Conservation (phyloP, 768 basidiomycete genomes). For the Tulasnella sp. region DNA sequence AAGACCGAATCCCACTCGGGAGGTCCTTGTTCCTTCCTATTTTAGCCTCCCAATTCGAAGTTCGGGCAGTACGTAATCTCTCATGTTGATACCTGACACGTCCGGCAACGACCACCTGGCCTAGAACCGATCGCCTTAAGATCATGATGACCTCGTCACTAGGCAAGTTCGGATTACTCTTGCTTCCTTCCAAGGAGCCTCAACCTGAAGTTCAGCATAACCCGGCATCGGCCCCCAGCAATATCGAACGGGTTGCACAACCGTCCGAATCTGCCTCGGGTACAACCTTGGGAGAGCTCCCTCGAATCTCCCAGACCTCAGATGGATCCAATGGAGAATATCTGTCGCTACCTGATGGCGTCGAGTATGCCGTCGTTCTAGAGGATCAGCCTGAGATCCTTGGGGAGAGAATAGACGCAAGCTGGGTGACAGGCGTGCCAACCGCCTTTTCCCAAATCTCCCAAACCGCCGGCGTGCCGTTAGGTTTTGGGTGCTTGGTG, state of each 20-base stretch:
- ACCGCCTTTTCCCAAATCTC: constrained; percentile 41
- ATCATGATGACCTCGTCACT: not conserved
- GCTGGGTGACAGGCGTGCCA: constrained; percentile 49
- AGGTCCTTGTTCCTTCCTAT: not conserved
- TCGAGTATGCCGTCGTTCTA: constrained; percentile 51
- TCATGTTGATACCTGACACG: not conserved
- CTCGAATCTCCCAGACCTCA: not conserved
- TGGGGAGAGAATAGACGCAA: constrained; percentile 38
- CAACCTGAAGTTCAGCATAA: not conserved
- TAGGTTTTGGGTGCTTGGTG: constrained; percentile 56
- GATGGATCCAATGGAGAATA: not conserved
- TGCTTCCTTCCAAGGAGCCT: not conserved
- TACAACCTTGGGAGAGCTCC: not conserved
- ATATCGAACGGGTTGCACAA: not conserved
- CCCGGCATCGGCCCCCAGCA: not conserved
- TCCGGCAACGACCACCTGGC: not conserved
- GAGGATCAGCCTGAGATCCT: constrained; percentile 52
- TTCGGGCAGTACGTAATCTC: not conserved
- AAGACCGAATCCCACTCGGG: not conserved
- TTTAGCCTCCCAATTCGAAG: not conserved
- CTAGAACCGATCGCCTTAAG: not conserved
- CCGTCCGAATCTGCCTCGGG: not conserved
- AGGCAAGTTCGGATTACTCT: not conserved
- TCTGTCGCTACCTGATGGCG: constrained; percentile 35
- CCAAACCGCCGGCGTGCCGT: constrained; percentile 35